These are phyloP conservation scores for Trifolium pratense DNA, from an alignment of 306 rosid species.

Conservation along the genomic window DNA sequence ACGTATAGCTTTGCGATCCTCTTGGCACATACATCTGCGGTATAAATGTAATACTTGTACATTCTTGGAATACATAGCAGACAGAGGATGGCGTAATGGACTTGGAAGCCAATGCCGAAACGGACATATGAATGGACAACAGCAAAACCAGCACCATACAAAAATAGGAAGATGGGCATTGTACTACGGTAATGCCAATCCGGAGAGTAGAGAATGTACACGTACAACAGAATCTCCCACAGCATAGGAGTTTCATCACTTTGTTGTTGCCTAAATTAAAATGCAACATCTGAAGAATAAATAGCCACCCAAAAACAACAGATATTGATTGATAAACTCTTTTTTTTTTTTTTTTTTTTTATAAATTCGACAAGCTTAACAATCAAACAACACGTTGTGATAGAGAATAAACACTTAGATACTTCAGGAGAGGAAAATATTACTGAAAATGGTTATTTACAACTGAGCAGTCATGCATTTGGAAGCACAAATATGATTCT, in stretches of 20 bases:
- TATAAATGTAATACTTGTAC: slow-evolving; percentile 85
- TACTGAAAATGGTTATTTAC: not conserved
- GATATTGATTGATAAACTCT: not conserved
- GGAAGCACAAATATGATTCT: not conserved
- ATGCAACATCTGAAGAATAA: slow-evolving; percentile 39
- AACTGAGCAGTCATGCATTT: not conserved
- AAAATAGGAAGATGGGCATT: slow-evolving; percentile 83
- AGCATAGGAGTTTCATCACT: slow-evolving; percentile 92
- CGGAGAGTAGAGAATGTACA: slow-evolving; percentile 86
- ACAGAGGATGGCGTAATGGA: slow-evolving; percentile 66
- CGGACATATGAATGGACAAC: slow-evolving; percentile 59
- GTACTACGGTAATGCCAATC: slow-evolving; percentile 90
- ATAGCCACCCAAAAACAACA: slow-evolving; percentile 44
- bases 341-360: not conserved
- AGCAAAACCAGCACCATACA: slow-evolving; percentile 73
- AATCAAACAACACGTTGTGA: not conserved
- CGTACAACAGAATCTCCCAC: slow-evolving; percentile 87
- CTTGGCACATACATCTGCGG: slow-evolving; percentile 63
- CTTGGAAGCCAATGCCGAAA: slow-evolving; percentile 73
- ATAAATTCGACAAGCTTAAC: slow-evolving; percentile 5
- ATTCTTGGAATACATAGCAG: slow-evolving; percentile 86
- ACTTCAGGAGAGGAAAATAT: slow-evolving; percentile 29
- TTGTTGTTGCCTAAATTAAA: slow-evolving; percentile 80
- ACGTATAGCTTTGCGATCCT: slow-evolving; percentile 62
- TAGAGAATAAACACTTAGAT: slow-evolving; percentile 21